phyloP scores from a whole-genome alignment of 257 asterid genomes.

The Eustoma russellianum region DNA sequence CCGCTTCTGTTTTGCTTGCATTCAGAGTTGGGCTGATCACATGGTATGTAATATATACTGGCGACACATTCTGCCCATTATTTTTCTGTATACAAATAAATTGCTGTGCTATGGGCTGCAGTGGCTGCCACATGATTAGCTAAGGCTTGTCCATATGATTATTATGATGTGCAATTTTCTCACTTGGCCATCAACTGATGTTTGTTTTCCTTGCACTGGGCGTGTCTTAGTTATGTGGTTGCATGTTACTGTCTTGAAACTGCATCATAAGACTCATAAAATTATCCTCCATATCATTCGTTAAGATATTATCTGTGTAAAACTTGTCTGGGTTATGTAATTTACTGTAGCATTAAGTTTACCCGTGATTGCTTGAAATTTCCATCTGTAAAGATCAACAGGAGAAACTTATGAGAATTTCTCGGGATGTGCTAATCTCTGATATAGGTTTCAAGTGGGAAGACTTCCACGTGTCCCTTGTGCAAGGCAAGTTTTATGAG shows the following conservation, averaged over 20 bases:
- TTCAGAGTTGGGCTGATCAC: conserved; percentile 67
- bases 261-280: neutral
- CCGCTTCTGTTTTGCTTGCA: conserved; percentile 84
- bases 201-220: neutral
- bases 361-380: neutral
- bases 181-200: neutral
- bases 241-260: neutral
- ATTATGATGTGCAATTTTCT: neutral
- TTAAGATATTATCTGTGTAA: neutral
- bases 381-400: too few relatives aligned
- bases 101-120: neutral
- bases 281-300: conserved; percentile 1
- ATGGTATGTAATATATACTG: conserved; percentile 28
- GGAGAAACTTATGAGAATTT: too few relatives aligned
- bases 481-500: conserved; percentile 71
- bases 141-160: neutral
- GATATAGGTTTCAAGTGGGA: conserved; percentile 38
- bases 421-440: neutral
- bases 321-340: neutral
- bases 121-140: neutral
- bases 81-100: neutral
- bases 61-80: conserved; percentile 1
- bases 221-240: too few relatives aligned
- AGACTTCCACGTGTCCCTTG: conserved; percentile 70
- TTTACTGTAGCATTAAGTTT: neutral